These are phyloP conservation scores for Phialemoniopsis sp. DNA, from an alignment of 2,329 filamentous ascomycete species.

Conservation along the genomic window DNA sequence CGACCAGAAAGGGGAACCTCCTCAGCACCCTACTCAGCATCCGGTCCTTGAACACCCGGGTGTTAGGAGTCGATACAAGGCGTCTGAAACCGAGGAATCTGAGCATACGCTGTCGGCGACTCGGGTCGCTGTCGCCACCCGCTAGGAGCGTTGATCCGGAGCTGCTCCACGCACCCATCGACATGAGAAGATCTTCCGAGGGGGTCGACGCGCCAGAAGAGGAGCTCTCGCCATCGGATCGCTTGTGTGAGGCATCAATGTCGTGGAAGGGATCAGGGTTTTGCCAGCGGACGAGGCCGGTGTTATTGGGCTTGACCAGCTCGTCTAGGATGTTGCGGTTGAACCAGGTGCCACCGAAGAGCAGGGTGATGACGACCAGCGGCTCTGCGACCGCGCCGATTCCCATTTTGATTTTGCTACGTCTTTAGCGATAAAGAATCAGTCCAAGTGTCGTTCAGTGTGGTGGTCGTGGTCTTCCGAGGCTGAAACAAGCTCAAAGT, in stretches of 20 bases:
- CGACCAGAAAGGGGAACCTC: slow-evolving; percentile 68
- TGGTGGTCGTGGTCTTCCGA: no score
- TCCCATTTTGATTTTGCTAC: slow-evolving; percentile 31
- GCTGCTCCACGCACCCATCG: slow-evolving; percentile 15
- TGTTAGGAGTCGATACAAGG: slow-evolving; percentile 57
- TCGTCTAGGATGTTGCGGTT: slow-evolving; percentile 39
- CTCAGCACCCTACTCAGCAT: slow-evolving; percentile 60
- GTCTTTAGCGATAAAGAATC: no score
- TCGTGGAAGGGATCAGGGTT: slow-evolving; percentile 4
- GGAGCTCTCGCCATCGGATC: no score
- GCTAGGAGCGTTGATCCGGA: slow-evolving; percentile 14
- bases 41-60: slow-evolving; percentile 52
- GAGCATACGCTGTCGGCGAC: slow-evolving; percentile 13
- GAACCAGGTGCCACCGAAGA: slow-evolving; percentile 59
- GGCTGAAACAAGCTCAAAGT: no score
- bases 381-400: slow-evolving; percentile 56
- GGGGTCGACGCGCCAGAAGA: no score
- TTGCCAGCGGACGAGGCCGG: slow-evolving; percentile 14
- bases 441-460: no score
- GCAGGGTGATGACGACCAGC: slow-evolving; percentile 53
- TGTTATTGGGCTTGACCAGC: slow-evolving; percentile 13
- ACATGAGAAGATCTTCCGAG: slow-evolving; percentile 12
- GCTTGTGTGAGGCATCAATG: slow-evolving; percentile 1
- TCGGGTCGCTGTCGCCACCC: slow-evolving; percentile 8
- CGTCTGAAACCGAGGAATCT: slow-evolving; percentile 36